These are phyloP conservation scores for Aspergillus flavus DNA, from an alignment of 2,329 filamentous ascomycete species.

Conservation along the genomic window DNA sequence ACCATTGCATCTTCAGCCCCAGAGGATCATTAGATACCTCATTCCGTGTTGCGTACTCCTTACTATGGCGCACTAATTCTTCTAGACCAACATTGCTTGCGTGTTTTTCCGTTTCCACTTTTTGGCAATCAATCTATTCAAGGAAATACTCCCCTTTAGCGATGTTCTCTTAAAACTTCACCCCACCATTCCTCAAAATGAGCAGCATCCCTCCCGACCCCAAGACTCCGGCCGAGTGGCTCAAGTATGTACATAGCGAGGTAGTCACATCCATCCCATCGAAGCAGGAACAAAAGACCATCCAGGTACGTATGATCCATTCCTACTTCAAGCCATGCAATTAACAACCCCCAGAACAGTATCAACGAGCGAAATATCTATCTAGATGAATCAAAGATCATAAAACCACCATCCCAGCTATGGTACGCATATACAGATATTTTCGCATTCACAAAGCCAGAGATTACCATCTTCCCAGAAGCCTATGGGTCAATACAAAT, in stretches of 20 bases:
- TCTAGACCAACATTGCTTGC: too few relatives aligned
- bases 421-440: not conserved
- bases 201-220: not conserved
- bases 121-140: too few relatives aligned
- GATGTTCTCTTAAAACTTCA: too few relatives aligned
- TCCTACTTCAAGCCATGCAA: not conserved
- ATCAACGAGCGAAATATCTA: not conserved
- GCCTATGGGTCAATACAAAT: not conserved
- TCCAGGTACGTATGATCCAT: not conserved
- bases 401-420: not conserved
- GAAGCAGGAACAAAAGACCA: not conserved
- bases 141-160: too few relatives aligned
- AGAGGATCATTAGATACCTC: too few relatives aligned
- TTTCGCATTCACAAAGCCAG: not conserved
- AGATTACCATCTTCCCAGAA: not conserved
- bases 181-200: not conserved
- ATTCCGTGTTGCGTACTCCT: too few relatives aligned
- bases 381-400: not conserved
- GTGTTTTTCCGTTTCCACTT: too few relatives aligned
- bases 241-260: not conserved
- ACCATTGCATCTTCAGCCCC: too few relatives aligned
- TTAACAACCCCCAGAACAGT: not conserved
- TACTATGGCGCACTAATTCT: too few relatives aligned
- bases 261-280: not conserved
- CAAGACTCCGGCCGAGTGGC: not conserved